Evolutionary conservation across 164 flowering plant genomes (phyloP).

Genomic region (Stephania cephalantha): DNA sequence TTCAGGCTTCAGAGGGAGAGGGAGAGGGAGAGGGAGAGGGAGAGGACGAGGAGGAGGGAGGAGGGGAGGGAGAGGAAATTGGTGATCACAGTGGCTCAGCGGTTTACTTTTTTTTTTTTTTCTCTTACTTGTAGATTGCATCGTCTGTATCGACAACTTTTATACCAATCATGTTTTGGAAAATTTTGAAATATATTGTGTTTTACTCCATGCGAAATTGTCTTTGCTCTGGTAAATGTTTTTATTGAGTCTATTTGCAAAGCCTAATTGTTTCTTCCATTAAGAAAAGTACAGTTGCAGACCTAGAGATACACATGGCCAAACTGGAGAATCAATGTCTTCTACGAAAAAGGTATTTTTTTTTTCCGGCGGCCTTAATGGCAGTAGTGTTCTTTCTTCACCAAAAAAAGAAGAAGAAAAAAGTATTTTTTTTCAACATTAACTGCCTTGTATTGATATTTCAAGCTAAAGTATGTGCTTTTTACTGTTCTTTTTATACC

Average conservation of each 20-base stretch:
- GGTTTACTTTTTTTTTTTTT: constrained; percentile 6
- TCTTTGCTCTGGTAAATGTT: not conserved
- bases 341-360: not conserved
- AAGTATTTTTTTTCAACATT: no score
- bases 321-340: not conserved
- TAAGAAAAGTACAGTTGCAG: not conserved
- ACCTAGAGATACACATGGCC: not conserved
- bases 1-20: constrained; percentile 24
- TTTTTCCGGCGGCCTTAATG: no score
- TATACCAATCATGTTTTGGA: not conserved
- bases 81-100: constrained; percentile 4
- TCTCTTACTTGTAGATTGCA: no score
- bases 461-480: no score
- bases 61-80: constrained; percentile 11
- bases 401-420: no score
- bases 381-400: no score
- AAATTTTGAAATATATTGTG: not conserved
- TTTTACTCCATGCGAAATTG: not conserved
- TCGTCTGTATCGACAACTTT: not conserved
- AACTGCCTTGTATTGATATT: no score
- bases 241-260: not conserved
- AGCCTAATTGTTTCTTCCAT: not conserved
- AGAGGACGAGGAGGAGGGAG: constrained; percentile 23
- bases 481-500: no score
- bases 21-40: constrained; percentile 24